phyloP scores from a whole-genome alignment of 1,284 basidiomycete genomes.

The Phylloporus sp. region DNA sequence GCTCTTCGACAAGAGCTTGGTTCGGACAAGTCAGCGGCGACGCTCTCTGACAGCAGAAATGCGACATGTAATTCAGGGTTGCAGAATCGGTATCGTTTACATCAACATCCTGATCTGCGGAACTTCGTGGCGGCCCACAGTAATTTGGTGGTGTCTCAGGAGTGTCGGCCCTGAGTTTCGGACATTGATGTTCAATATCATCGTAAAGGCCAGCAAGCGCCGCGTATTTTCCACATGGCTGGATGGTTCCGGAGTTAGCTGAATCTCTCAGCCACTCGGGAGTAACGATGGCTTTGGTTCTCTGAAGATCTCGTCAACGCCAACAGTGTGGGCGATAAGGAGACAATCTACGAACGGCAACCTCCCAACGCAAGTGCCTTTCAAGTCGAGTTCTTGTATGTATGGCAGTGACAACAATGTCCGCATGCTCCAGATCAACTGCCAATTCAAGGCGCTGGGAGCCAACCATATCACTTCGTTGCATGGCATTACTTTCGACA shows the following conservation, averaged over 20 bases:
- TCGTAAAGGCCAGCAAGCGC: slow-evolving; percentile 55
- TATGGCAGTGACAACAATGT: slow-evolving; percentile 68
- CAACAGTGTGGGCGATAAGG: background rate
- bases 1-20: slow-evolving; percentile 55
- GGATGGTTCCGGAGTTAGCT: slow-evolving; percentile 43
- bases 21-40: slow-evolving; percentile 71
- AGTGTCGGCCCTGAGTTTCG: slow-evolving; percentile 29
- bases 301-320: slow-evolving; percentile 43
- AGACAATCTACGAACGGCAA: slow-evolving; percentile 55
- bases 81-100: slow-evolving; percentile 16
- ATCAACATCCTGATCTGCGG: slow-evolving; percentile 14
- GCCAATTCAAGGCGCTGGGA: slow-evolving; percentile 43
- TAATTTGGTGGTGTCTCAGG: slow-evolving; percentile 6
- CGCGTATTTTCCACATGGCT: slow-evolving; percentile 57
- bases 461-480: background rate
- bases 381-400: slow-evolving; percentile 68
- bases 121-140: slow-evolving; percentile 11
- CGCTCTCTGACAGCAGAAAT: slow-evolving; percentile 61
- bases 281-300: slow-evolving; percentile 64
- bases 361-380: slow-evolving; percentile 64
- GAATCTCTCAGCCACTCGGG: slow-evolving; percentile 71
- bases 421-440: slow-evolving; percentile 50
- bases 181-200: slow-evolving; percentile 48
- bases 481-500: slow-evolving; percentile 40
- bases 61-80: slow-evolving; percentile 44